phyloP scores from a whole-genome alignment of 495 filamentous ascomycete species.

The Penicillium desertorum region DNA sequence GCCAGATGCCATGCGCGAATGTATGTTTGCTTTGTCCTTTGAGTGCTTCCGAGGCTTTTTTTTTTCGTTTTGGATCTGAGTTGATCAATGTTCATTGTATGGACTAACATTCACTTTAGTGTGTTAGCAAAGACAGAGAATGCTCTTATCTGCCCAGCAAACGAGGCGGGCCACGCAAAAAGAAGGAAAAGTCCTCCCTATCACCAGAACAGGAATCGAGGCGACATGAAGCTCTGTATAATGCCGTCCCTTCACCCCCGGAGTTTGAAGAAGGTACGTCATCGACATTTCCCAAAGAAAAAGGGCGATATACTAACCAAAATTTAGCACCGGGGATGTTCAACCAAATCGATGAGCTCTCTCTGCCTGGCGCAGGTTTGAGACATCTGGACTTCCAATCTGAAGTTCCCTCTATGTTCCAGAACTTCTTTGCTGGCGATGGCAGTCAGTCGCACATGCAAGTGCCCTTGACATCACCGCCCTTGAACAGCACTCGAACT shows the following conservation, averaged over 20 bases:
- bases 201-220: constrained; percentile 25
- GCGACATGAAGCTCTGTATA: constrained; percentile 27
- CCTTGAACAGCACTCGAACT: constrained; percentile 29
- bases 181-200: constrained; percentile 36
- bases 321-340: constrained; percentile 38
- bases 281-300: background rate
- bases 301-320: constrained; percentile 13
- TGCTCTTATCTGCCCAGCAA: constrained; percentile 59
- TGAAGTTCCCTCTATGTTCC: constrained; percentile 41
- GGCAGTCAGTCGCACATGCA: constrained; percentile 28
- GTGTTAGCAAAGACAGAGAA: constrained; percentile 50
- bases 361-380: constrained; percentile 44
- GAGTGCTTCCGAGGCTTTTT: background rate
- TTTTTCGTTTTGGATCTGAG: background rate
- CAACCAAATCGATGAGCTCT: constrained; percentile 45
- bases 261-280: constrained; percentile 42
- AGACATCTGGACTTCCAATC: constrained; percentile 42
- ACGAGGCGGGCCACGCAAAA: constrained; percentile 55
- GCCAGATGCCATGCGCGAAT: constrained; percentile 55
- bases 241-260: constrained; percentile 22
- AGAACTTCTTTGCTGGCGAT: constrained; percentile 35
- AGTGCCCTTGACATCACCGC: constrained; percentile 37
- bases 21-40: constrained; percentile 38
- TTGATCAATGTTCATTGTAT: background rate
- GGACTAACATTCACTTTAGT: constrained; percentile 35